Percentiles rank a stretch among this genome's conserved stretches.
Evolutionary conservation across 495 filamentous ascomycete species (phyloP).

Genomic region (Cercophora newfieldiana): DNA sequence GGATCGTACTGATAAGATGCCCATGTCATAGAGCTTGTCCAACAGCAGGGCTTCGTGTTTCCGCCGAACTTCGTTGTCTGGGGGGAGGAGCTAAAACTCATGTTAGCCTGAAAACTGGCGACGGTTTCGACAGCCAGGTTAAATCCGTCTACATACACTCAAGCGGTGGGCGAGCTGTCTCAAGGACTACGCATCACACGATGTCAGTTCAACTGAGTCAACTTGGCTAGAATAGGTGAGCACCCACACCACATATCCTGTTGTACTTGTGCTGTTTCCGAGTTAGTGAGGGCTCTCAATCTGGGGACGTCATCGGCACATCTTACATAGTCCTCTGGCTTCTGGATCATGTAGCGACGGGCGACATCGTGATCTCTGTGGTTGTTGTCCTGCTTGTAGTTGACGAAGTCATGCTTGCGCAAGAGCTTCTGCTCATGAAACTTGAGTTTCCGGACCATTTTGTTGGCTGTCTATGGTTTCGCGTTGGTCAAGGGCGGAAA

Average conservation of each 20-base stretch:
- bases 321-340: constrained; percentile 63
- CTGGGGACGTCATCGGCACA: background rate
- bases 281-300: constrained; percentile 20
- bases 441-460: constrained; percentile 89
- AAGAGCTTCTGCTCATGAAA: constrained; percentile 74
- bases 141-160: constrained; percentile 26
- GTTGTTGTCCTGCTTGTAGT: constrained; percentile 81
- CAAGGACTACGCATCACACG: constrained; percentile 52
- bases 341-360: constrained; percentile 85
- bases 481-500: background rate
- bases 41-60: constrained; percentile 82
- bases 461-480: constrained; percentile 20
- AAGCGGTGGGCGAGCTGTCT: constrained; percentile 83
- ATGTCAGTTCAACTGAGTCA: constrained; percentile 20
- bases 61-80: constrained; percentile 70
- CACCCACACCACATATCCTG: constrained; percentile 67
- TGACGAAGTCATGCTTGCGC: constrained; percentile 92
- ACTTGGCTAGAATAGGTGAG: background rate
- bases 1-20: constrained; percentile 58
- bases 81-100: constrained; percentile 68
- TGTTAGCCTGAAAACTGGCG: background rate
- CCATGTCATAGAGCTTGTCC: constrained; percentile 89
- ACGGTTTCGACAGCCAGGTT: background rate
- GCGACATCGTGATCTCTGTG: constrained; percentile 77
- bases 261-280: constrained; percentile 78